A percentile compares a stretch with the other conserved stretches of the same genome.
Conservation (phyloP, 768 basidiomycete species). For the Galerina sulciceps region DNA sequence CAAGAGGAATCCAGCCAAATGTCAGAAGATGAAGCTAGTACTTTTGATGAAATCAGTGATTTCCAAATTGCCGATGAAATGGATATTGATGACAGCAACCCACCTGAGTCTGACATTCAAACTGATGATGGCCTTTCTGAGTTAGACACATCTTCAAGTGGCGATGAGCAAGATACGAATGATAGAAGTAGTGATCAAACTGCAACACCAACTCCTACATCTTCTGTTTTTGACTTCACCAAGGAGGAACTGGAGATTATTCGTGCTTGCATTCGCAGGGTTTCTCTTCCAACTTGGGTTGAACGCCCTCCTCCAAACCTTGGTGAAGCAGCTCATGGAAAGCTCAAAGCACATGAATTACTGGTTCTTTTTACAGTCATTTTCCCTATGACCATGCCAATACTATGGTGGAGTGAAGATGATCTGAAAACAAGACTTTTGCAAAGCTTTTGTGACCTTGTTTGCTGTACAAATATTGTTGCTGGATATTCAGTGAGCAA, state of each 20-base stretch:
- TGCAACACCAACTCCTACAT: not conserved
- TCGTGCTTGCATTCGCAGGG: conserved; percentile 22
- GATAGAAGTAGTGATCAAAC: conserved; percentile 1
- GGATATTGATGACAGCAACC: too few species aligned
- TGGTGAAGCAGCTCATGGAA: conserved; percentile 34
- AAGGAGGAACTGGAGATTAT: conserved; percentile 12
- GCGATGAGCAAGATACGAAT: conserved; percentile 5
- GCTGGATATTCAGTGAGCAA: conserved; percentile 24
- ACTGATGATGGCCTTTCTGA: too few species aligned
- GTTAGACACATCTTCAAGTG: too few species aligned
- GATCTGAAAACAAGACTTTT: conserved; percentile 10
- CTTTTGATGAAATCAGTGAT: too few species aligned
- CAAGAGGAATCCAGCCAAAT: too few species aligned
- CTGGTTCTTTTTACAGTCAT: conserved; percentile 29
- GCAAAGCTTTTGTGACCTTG: conserved; percentile 27
- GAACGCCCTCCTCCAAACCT: conserved; percentile 32
- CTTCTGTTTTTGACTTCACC: conserved; percentile 13
- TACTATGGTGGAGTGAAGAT: conserved; percentile 25
- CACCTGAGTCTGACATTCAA: too few species aligned
- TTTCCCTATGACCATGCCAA: conserved; percentile 33
- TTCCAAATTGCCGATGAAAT: too few species aligned
- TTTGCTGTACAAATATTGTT: conserved; percentile 30
- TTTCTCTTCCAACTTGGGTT: conserved; percentile 22
- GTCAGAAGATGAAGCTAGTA: too few species aligned
- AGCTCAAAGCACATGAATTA: conserved; percentile 35